These are phyloP conservation scores for Petunia hybrid DNA, from an alignment of 305 asterid species.

Conservation along the genomic window DNA sequence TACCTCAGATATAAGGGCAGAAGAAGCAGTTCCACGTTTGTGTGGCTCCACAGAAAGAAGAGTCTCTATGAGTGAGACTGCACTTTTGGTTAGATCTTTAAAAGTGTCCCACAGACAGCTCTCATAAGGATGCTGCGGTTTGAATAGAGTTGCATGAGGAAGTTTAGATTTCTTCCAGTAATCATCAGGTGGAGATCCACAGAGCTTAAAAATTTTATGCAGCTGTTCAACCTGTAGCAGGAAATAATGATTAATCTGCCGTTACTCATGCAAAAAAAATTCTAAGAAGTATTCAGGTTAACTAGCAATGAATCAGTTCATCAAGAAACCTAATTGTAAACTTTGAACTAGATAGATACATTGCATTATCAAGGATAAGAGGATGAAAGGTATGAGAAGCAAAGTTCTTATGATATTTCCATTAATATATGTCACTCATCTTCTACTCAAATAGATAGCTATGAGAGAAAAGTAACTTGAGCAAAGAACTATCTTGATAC, in stretches of 20 bases:
- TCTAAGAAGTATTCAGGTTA: background rate
- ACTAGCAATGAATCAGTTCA: background rate
- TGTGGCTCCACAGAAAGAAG: conserved; percentile 86
- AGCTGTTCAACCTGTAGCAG: conserved; percentile 83
- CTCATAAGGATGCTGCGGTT: conserved; percentile 89
- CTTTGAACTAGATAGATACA: background rate
- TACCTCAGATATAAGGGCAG: conserved; percentile 95
- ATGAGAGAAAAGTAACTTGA: background rate
- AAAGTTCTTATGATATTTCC: background rate
- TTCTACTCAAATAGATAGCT: conserved; percentile 6
- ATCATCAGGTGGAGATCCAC: conserved; percentile 98
- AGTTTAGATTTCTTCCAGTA: conserved; percentile 96
- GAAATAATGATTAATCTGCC: conserved; percentile 28
- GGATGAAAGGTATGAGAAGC: background rate
- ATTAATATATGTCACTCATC: background rate
- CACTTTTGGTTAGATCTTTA: conserved; percentile 66
- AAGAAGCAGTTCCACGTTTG: conserved; percentile 86
- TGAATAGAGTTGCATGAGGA: conserved; percentile 94
- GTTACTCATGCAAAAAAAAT: conserved; percentile 31
- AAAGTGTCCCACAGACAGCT: conserved; percentile 88
- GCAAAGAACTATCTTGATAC: background rate
- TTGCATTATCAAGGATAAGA: background rate
- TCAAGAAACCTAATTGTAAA: background rate
- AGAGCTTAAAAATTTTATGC: conserved; percentile 96
- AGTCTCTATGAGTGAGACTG: conserved; percentile 73